Evolutionary conservation across 495 filamentous ascomycete species (phyloP).

Genomic region (Hypoxylon fragiforme): DNA sequence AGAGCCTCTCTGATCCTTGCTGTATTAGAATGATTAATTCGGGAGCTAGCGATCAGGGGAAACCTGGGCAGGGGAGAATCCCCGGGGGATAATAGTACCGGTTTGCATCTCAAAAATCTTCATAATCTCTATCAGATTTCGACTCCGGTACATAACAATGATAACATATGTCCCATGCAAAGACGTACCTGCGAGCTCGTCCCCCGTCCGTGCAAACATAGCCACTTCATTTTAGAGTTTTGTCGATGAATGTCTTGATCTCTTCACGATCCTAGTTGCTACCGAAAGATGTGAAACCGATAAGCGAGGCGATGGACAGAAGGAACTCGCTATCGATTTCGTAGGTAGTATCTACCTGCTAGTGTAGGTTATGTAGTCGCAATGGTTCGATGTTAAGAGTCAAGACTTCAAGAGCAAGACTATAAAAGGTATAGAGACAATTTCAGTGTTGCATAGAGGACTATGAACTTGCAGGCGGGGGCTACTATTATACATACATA

Average conservation of each 20-base stretch:
- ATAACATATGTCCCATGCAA: too few species aligned
- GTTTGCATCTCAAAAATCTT: conserved; percentile 38
- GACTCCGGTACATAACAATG: too few species aligned
- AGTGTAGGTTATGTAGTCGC: too few species aligned
- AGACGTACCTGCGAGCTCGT: conserved; percentile 35
- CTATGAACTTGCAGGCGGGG: too few species aligned
- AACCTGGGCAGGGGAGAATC: conserved; percentile 1
- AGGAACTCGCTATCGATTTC: too few species aligned
- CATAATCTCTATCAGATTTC: conserved; percentile 11
- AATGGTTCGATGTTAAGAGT: too few species aligned
- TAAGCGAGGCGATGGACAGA: neutral
- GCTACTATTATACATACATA: too few species aligned
- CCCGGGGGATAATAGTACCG: conserved; percentile 21
- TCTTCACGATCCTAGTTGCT: conserved; percentile 3
- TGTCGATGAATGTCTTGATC: conserved; percentile 2
- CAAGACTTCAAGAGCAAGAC: too few species aligned
- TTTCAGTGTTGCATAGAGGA: too few species aligned
- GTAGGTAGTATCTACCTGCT: too few species aligned
- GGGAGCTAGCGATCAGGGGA: neutral
- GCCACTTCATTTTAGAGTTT: conserved; percentile 18
- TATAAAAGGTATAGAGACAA: too few species aligned
- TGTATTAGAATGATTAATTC: conserved; percentile 5
- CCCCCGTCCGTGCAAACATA: conserved; percentile 28
- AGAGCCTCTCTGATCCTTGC: conserved; percentile 34
- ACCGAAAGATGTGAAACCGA: neutral